A percentile compares a stretch with the other conserved stretches of the same genome.
Evolutionary conservation across 345 rosid genomes (phyloP).

Genomic region (Atalantia buxifolia): DNA sequence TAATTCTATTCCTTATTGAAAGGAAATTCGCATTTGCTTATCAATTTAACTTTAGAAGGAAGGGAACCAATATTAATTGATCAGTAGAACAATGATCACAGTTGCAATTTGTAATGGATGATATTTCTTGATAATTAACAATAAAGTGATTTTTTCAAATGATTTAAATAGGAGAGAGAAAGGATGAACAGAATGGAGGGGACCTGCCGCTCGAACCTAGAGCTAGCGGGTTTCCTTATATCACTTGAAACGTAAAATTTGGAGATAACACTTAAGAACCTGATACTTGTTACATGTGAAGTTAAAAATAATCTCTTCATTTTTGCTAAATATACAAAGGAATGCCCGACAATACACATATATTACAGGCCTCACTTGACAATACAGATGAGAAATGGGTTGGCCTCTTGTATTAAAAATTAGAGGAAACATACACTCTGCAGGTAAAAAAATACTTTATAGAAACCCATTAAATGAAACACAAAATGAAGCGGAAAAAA

Average conservation of each 20-base stretch:
- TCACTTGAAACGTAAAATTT: too few relatives aligned
- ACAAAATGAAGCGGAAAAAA: background rate
- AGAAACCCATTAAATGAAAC: background rate
- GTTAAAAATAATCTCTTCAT: background rate
- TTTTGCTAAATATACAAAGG: slow-evolving; percentile 23
- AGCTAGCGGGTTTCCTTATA: too few relatives aligned
- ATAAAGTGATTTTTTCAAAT: background rate
- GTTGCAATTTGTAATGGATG: background rate
- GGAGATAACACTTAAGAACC: background rate
- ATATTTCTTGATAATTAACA: background rate
- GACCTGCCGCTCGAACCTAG: too few relatives aligned
- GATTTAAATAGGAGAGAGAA: too few relatives aligned
- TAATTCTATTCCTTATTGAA: too few relatives aligned
- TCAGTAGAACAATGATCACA: background rate
- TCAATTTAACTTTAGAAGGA: too few relatives aligned
- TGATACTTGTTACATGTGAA: background rate
- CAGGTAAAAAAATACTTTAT: background rate
- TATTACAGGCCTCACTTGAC: slow-evolving; percentile 14
- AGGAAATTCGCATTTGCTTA: too few relatives aligned
- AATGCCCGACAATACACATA: slow-evolving; percentile 19
- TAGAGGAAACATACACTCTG: slow-evolving; percentile 5
- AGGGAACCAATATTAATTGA: too few relatives aligned
- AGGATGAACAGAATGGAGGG: too few relatives aligned
- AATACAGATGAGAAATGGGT: slow-evolving; percentile 1
- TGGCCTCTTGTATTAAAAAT: slow-evolving; percentile 2